Evolutionary conservation across 768 basidiomycete species (phyloP).

Genomic region (Podaxis sp.): DNA sequence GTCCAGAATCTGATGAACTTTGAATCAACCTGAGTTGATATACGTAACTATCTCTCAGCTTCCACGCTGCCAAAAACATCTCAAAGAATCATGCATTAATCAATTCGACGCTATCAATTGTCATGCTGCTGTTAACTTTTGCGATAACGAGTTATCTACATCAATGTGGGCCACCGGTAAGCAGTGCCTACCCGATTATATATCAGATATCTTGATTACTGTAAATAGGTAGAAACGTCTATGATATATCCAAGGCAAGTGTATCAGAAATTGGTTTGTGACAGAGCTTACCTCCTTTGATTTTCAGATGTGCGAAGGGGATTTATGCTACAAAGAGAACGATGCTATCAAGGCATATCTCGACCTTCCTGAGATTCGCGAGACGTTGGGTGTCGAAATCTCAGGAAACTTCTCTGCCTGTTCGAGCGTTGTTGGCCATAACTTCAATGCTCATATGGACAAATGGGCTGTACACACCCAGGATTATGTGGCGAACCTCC

Average conservation of each 20-base stretch:
- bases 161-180: slow-evolving; percentile 45
- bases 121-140: slow-evolving; percentile 65
- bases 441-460: slow-evolving; percentile 61
- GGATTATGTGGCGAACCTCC: slow-evolving; percentile 64
- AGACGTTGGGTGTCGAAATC: slow-evolving; percentile 54
- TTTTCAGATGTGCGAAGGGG: slow-evolving; percentile 37
- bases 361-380: slow-evolving; percentile 50
- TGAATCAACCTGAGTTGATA: not conserved
- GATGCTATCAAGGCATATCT: slow-evolving; percentile 52
- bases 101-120: slow-evolving; percentile 68
- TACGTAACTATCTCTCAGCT: slow-evolving; percentile 37
- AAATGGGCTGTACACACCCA: slow-evolving; percentile 57
- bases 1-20: slow-evolving; percentile 15
- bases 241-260: slow-evolving; percentile 54
- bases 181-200: slow-evolving; percentile 16
- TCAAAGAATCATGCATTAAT: slow-evolving; percentile 62
- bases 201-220: not conserved
- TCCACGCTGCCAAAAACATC: slow-evolving; percentile 62
- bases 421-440: slow-evolving; percentile 44
- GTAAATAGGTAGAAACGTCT: slow-evolving; percentile 43
- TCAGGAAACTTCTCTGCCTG: slow-evolving; percentile 58
- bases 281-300: not conserved
- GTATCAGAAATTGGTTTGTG: not conserved
- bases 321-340: slow-evolving; percentile 37
- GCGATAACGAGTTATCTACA: slow-evolving; percentile 52